phyloP scores from a whole-genome alignment of 768 basidiomycete species.

The Leccinum pellstonianum region DNA sequence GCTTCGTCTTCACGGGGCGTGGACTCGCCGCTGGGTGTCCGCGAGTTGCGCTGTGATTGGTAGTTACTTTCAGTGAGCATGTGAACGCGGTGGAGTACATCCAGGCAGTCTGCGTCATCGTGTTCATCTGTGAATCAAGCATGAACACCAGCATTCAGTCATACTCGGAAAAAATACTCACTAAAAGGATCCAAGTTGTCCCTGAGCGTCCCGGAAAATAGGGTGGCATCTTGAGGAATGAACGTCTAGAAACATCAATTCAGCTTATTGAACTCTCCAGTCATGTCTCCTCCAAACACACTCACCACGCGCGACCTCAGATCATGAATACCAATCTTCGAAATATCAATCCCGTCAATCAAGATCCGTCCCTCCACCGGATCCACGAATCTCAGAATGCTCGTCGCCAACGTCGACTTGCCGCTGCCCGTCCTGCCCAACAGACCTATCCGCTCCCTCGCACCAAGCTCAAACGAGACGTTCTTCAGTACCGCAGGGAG shows the following conservation, averaged over 20 bases:
- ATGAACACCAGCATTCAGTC: neutral
- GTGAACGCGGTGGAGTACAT: slow-evolving; percentile 80
- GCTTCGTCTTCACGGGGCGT: slow-evolving; percentile 43
- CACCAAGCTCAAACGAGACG: slow-evolving; percentile 69
- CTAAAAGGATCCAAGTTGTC: slow-evolving; percentile 77
- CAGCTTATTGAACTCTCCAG: neutral
- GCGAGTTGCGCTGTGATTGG: slow-evolving; percentile 51
- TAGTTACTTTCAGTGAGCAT: slow-evolving; percentile 56
- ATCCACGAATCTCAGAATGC: slow-evolving; percentile 81
- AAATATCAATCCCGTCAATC: slow-evolving; percentile 88
- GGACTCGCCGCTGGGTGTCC: slow-evolving; percentile 43
- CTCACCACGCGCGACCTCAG: slow-evolving; percentile 71
- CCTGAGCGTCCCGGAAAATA: slow-evolving; percentile 78
- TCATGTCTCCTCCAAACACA: slow-evolving; percentile 21
- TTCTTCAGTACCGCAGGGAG: slow-evolving; percentile 77
- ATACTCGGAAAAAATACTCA: slow-evolving; percentile 16
- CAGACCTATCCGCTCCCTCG: slow-evolving; percentile 74
- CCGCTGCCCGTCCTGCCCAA: slow-evolving; percentile 83
- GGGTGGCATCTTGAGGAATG: slow-evolving; percentile 71
- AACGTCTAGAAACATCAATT: slow-evolving; percentile 55
- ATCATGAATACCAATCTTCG: slow-evolving; percentile 81
- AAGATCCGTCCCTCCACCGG: slow-evolving; percentile 72
- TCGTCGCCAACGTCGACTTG: slow-evolving; percentile 85
- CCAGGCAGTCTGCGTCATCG: slow-evolving; percentile 73
- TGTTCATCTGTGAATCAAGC: slow-evolving; percentile 54